A percentile compares a stretch with the other conserved stretches of the same genome.
Conservation (phyloP, 495 filamentous ascomycete species). For the Annulohypoxylon maeteangense region DNA sequence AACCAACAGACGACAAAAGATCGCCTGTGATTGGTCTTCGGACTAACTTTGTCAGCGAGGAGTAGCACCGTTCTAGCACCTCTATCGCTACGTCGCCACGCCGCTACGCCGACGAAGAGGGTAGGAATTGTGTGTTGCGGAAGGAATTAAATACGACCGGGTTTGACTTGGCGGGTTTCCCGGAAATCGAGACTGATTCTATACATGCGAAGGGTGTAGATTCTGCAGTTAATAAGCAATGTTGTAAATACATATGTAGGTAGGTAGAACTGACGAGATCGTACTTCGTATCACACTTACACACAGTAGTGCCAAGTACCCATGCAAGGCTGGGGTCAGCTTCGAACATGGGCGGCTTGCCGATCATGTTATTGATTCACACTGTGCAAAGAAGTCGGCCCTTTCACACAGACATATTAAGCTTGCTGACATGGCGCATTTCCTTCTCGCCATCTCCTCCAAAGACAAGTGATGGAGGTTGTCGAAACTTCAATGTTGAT, state of each 20-base stretch:
- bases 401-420: background rate
- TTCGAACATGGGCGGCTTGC: background rate
- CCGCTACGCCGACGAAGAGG: background rate
- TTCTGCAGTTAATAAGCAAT: background rate
- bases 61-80: background rate
- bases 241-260: background rate
- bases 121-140: background rate
- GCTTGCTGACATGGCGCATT: background rate
- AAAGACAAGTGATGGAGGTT: background rate
- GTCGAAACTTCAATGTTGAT: too few species aligned
- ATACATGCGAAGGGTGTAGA: background rate
- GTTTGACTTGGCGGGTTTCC: background rate
- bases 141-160: background rate
- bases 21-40: background rate
- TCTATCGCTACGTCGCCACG: background rate
- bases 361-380: background rate
- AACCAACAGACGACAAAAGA: background rate
- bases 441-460: background rate
- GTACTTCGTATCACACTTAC: background rate
- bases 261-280: background rate
- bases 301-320: too few species aligned
- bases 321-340: background rate
- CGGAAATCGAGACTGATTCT: background rate
- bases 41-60: background rate
- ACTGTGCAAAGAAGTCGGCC: background rate